These are phyloP conservation scores for Clitopilus passeckerianus DNA, from an alignment of 768 basidiomycete species.

Conservation along the genomic window DNA sequence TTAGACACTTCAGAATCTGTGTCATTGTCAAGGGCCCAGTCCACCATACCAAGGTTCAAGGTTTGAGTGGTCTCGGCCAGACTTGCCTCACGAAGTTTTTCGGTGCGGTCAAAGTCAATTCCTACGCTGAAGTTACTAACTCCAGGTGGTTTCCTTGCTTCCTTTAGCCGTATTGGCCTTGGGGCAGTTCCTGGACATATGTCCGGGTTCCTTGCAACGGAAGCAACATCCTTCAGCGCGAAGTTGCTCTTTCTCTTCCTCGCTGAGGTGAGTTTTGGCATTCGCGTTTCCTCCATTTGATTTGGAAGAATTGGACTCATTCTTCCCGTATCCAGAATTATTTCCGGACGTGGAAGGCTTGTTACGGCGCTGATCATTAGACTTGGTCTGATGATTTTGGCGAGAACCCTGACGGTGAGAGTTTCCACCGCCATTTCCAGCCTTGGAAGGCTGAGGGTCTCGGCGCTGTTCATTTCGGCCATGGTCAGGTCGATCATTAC, in stretches of 20 bases:
- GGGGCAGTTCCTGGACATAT: constrained; percentile 18
- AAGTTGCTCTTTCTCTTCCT: constrained; percentile 9
- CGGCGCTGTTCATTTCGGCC: too few relatives aligned
- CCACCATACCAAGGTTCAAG: neutral
- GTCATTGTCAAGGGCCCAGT: neutral
- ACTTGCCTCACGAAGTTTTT: neutral
- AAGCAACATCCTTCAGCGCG: constrained; percentile 18
- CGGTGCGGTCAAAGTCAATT: constrained; percentile 1
- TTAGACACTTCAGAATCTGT: too few relatives aligned
- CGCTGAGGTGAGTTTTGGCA: neutral
- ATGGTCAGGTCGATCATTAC: too few relatives aligned
- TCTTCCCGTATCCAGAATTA: neutral
- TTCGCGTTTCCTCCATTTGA: too few relatives aligned
- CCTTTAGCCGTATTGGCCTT: constrained; percentile 6
- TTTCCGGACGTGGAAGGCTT: too few relatives aligned
- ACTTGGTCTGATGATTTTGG: too few relatives aligned
- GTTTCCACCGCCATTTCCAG: too few relatives aligned
- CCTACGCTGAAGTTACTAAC: constrained; percentile 12
- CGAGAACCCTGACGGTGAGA: too few relatives aligned
- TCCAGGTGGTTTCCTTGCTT: constrained; percentile 15
- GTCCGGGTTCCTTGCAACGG: constrained; percentile 14
- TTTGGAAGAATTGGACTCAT: neutral
- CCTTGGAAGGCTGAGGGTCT: neutral
- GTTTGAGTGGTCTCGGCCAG: neutral
- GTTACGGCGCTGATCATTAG: too few relatives aligned